A percentile compares a stretch with the other conserved stretches of the same genome.
Evolutionary conservation across 768 basidiomycete genomes (phyloP).

Genomic region (Pleurotus ostreatus): DNA sequence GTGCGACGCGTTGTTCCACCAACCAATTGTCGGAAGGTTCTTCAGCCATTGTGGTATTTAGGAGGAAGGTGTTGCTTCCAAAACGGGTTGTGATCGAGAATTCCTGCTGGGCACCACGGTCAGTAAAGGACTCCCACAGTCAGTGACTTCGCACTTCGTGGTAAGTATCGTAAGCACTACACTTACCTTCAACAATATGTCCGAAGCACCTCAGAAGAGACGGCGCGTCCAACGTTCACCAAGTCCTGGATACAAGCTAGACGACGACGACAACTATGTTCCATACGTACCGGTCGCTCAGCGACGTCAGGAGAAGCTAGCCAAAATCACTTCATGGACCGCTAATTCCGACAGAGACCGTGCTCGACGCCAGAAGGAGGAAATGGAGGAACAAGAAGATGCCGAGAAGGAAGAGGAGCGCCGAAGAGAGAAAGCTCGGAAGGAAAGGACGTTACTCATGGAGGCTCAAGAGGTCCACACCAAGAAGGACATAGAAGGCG

Average conservation of each 20-base stretch:
- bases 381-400: conserved; percentile 68
- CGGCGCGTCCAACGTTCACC: conserved; percentile 53
- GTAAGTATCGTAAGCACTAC: neutral
- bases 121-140: neutral
- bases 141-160: neutral
- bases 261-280: conserved; percentile 67
- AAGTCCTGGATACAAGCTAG: conserved; percentile 57
- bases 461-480: conserved; percentile 96
- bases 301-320: conserved; percentile 76
- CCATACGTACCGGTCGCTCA: conserved; percentile 88
- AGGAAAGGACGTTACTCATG: conserved; percentile 82
- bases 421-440: conserved; percentile 68
- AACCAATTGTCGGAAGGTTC: conserved; percentile 26
- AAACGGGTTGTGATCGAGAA: too few relatives aligned
- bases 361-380: conserved; percentile 48
- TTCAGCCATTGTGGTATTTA: conserved; percentile 10
- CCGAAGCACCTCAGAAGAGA: conserved; percentile 43
- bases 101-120: neutral
- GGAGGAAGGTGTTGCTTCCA: neutral
- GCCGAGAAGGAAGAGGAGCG: conserved; percentile 77
- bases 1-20: conserved; percentile 41
- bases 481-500: conserved; percentile 78
- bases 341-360: conserved; percentile 50
- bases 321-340: conserved; percentile 65
- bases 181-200: conserved; percentile 8